Evolutionary conservation across 805 yeast genomes (phyloP), one percentile per base, ranked within the genome.

Genomic region (Suhomyces canberraensis): DNA sequence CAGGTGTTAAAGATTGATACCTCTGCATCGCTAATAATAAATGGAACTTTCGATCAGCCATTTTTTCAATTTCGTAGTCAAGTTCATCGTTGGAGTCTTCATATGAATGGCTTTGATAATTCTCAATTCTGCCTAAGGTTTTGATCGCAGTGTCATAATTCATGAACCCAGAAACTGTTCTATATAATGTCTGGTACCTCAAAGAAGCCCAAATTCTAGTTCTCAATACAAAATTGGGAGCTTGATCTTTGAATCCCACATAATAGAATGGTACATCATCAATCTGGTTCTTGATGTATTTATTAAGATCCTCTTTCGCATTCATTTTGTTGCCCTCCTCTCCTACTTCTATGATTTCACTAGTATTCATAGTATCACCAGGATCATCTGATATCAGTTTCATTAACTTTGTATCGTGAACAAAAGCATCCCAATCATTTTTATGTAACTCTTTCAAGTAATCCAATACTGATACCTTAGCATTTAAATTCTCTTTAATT

Each of bases 141-240:
- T 90, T 93, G 56, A 91, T 88, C 19, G 98, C 98, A 64, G 96
- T 83, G 21, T 96, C 84, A 61, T 91, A 91, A 70, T 91, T 93
- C 98, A 91, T 91, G 72, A 91, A 93, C 56, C 98, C 98, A 38
- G 96, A 86, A 36, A 91, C 91, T 31, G 98, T 93, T 66, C 98
- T 83, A 71, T 91, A 91, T 54, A 91, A 71, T 24, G 98, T 93
- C 73, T 91, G 98, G 26, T 96, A 84, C 68, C 98, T 81, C 54
- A 93, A 76, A 18, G 98, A 91, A 27, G 98, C 98, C 98, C 98
- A 91, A 51, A 91, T 88, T 70, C 98, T 78, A 8, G 98, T 93
- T 71, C 98, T 81, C 57, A 93, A 70, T 37, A 95, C 87, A 68
- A 87, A 93, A 61, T 89, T 96, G 25, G 97, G 97, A 42, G 96